Base-by-base conservation (phyloP, 2,329 filamentous ascomycete species). In the Colletotrichum spinosum region DNA sequence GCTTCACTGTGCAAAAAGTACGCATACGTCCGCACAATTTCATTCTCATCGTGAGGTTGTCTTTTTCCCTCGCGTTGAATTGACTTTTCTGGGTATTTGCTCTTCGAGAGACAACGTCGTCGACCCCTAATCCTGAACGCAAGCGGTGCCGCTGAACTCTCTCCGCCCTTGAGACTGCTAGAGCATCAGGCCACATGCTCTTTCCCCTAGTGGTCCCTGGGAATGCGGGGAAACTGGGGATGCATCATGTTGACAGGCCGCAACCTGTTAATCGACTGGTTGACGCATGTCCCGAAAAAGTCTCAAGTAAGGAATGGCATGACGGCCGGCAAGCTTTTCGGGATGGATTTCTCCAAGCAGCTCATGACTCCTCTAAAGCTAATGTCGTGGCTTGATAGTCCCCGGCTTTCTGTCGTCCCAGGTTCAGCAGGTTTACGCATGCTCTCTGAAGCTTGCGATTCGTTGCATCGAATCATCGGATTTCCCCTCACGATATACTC, bases 201-300 rank as follows among this genome's bases (percentile, higher is more conserved):
- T 8, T 37, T 25, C 25, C 4, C 25, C 44, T 38, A 15, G 8
- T 13, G 37, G 42, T 48, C 38, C 48, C 53, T 25, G 25, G 17
- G 17, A 66, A 66, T 66, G 58, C 58, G 63, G 63, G 58, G 62
- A 62, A 62, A 48, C 46, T 62, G 54, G 42, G 48, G 50, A 42
- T 44, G 49, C 52, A 49, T 53, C 17, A 44, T 13, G 33, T 33
- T 55, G 46, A 52, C 61, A 61, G 51, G 45, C 51, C 12, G 61
- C 42, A 52, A 37, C 56, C 39, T 34, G 34, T 55, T 25, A 55
- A 55, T 56, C 25, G 33, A 50, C 52, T 15, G 52, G 52, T 65
- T 41, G 57, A 25, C 57, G n/a, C 39, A 37, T 39, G 50, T 55
- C 41, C 46, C 46, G 12, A 6, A n/a, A 25, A 62, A 17, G 52